Evolutionary conservation across 2,329 filamentous ascomycete species (phyloP).

Genomic region (Aspergillus sclerotialis): DNA sequence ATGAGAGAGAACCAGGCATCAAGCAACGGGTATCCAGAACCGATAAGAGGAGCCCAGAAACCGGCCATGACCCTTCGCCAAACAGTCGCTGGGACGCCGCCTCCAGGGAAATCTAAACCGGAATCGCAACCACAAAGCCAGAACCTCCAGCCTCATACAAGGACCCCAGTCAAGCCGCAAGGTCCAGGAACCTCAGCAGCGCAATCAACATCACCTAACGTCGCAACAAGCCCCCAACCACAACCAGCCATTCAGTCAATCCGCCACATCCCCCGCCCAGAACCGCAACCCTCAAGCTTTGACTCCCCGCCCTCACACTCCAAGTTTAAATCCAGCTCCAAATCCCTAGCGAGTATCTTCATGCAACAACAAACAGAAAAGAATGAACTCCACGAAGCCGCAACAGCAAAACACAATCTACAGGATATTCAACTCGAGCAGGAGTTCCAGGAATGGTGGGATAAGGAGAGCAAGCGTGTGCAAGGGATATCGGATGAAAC

Average conservation of each 20-base stretch:
- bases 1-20: slow-evolving; percentile 22
- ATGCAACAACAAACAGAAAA: slow-evolving; percentile 81
- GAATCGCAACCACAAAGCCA: slow-evolving; percentile 41
- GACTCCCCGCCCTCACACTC: slow-evolving; percentile 51
- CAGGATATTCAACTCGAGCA: slow-evolving; percentile 97
- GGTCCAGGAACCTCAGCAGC: slow-evolving; percentile 31
- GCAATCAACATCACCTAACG: slow-evolving; percentile 18
- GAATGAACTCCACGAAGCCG: slow-evolving; percentile 71
- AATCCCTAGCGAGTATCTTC: slow-evolving; percentile 83
- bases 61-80: slow-evolving; percentile 56
- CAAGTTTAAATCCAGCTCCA: no score
- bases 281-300: slow-evolving; percentile 19
- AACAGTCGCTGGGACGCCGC: slow-evolving; percentile 46
- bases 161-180: slow-evolving; percentile 10
- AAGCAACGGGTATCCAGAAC: slow-evolving; percentile 7
- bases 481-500: slow-evolving; percentile 25
- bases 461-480: slow-evolving; percentile 31
- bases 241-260: slow-evolving; percentile 33
- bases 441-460: slow-evolving; percentile 70
- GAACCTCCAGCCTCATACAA: slow-evolving; percentile 15
- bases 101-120: slow-evolving; percentile 18
- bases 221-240: slow-evolving; percentile 16
- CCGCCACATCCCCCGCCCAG: slow-evolving; percentile 43
- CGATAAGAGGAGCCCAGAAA: slow-evolving; percentile 23
- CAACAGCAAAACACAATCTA: slow-evolving; percentile 72